Evolutionary conservation across 768 basidiomycete species (phyloP).

Genomic region (Gautieria morchelliformis): DNA sequence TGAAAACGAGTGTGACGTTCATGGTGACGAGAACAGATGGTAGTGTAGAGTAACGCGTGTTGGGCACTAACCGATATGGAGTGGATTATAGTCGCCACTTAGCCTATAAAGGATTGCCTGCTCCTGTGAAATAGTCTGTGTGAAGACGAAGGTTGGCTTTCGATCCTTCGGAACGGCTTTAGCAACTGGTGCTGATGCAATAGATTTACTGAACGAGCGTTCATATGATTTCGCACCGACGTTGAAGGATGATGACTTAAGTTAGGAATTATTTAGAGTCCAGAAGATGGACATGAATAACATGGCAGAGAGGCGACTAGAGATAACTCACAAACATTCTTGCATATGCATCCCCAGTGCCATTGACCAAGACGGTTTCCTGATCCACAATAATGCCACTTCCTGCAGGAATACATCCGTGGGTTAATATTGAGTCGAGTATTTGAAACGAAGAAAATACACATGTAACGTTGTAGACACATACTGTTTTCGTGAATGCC

Average conservation of each 20-base stretch:
- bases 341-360: slow-evolving; percentile 48
- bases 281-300: not conserved
- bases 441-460: not conserved
- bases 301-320: not conserved
- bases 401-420: slow-evolving; percentile 30
- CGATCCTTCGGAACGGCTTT: slow-evolving; percentile 54
- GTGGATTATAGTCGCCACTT: slow-evolving; percentile 71
- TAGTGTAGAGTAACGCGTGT: too few relatives aligned
- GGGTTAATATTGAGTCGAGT: not conserved
- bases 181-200: slow-evolving; percentile 50
- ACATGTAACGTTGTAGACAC: slow-evolving; percentile 16
- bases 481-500: slow-evolving; percentile 77
- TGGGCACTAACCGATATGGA: slow-evolving; percentile 50
- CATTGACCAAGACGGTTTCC: slow-evolving; percentile 55
- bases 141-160: slow-evolving; percentile 49
- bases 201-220: slow-evolving; percentile 49
- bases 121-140: slow-evolving; percentile 44
- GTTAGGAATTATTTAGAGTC: not conserved
- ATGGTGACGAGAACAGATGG: too few relatives aligned
- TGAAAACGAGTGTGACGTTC: not conserved
- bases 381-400: slow-evolving; percentile 63
- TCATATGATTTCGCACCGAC: slow-evolving; percentile 59
- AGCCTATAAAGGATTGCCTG: slow-evolving; percentile 67
- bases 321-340: slow-evolving; percentile 45
- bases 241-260: slow-evolving; percentile 58